Evolutionary conservation across 2,329 filamentous ascomycete genomes (phyloP).

Genomic region (Pseudogymnoascus sp.): DNA sequence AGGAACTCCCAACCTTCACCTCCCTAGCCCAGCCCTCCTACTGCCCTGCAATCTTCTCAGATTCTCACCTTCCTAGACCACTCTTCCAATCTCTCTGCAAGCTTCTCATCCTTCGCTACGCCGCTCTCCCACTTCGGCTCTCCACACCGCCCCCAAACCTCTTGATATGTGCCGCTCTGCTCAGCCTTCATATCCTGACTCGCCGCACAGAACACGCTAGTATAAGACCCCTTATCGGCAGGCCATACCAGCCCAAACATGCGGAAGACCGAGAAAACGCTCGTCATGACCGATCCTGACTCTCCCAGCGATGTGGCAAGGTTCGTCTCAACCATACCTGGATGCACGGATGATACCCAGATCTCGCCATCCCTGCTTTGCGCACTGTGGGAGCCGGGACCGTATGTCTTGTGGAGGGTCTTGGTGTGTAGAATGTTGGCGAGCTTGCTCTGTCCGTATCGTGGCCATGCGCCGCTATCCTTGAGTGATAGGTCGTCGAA

Average conservation of each 20-base stretch:
- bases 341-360: conserved; percentile 32
- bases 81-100: conserved; percentile 30
- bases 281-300: conserved; percentile 15
- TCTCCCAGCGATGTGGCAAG: conserved; percentile 19
- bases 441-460: conserved; percentile 40
- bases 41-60: conserved; percentile 27
- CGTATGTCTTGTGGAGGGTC: conserved; percentile 30
- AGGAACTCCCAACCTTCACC: conserved; percentile 23
- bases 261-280: conserved; percentile 16
- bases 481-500: conserved; percentile 23
- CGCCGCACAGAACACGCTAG: conserved; percentile 31
- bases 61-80: conserved; percentile 29
- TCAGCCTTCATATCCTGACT: conserved; percentile 32
- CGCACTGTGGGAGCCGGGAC: conserved; percentile 26
- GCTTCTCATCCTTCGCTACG: conserved; percentile 28
- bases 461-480: conserved; percentile 29
- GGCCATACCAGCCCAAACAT: conserved; percentile 22
- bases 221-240: conserved; percentile 31
- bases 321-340: conserved; percentile 18
- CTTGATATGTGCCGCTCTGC: conserved; percentile 31
- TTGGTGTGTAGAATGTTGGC: conserved; percentile 37
- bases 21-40: conserved; percentile 30
- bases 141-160: conserved; percentile 26
- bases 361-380: conserved; percentile 30
- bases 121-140: conserved; percentile 30